Base-by-base conservation (phyloP, 352 stramenopile species). In the Globisporangium splendens region DNA sequence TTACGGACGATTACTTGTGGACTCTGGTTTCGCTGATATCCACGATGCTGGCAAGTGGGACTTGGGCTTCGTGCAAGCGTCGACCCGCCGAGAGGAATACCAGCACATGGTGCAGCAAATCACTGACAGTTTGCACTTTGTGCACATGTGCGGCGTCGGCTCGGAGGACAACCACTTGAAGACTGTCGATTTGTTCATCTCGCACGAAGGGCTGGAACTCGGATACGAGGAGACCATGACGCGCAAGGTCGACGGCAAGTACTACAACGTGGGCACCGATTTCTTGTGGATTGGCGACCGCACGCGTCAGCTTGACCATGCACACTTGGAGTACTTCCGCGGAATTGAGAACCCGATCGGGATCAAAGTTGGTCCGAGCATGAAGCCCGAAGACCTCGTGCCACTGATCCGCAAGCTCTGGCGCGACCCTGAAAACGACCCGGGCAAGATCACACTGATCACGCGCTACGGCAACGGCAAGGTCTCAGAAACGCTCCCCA, bases 211-310 rank as follows among this genome's bases (percentile, higher is more conserved):
- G 21, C 79, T 99, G 22, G 90, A 99, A 60, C 83, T 99, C 20
- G 96, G 88, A 0, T 99, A 99, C 70, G 97, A 99, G 74, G 81
- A 99, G 80, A 97, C 96, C 13, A 93, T 99, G 78, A 99, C 96
- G 22, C 87, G 96, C 56, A 56, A 97, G 61, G 89, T 98, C 64
- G 66, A 91, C 61, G 84, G 91, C 61, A 97, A 97, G 69, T 99
- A 84, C 78, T 99, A 99, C 79, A 98, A 99, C 79, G 96, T 97
- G 50, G 97, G 96, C 22, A 96, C 96, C 6, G 96, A 99, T 75
- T 98, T 99, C 76, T 73, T 99, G 24, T 99, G 97, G 97, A 98
- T 99, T 58, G 97, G 97, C 50, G 97, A 99, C 80, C 92, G 97
- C 54, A 99, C 97, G 58, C 86, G 97, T 49, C 90, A 99, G 77